A percentile compares a stretch with the other conserved stretches of the same genome.
Evolutionary conservation across 495 filamentous ascomycete genomes (phyloP).

Genomic region (Neurospora sp.): DNA sequence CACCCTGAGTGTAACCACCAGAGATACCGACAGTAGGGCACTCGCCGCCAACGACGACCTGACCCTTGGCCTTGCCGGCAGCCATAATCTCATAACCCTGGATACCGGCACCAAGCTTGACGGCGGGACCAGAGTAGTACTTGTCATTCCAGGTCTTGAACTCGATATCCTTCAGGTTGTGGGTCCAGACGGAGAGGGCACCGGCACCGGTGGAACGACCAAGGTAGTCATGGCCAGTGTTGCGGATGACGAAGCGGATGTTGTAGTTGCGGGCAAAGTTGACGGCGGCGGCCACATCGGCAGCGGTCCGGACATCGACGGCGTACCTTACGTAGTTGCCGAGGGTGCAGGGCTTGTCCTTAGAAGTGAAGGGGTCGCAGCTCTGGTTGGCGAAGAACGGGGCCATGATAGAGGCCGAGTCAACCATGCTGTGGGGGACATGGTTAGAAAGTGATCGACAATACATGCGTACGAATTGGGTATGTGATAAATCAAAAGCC

Average conservation of each 20-base stretch:
- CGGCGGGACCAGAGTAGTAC: slow-evolving; percentile 35
- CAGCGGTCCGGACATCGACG: slow-evolving; percentile 31
- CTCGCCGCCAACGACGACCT: slow-evolving; percentile 43
- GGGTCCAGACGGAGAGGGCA: slow-evolving; percentile 42
- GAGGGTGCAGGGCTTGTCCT: slow-evolving; percentile 33
- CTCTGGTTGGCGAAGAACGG: slow-evolving; percentile 37
- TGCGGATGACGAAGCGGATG: slow-evolving; percentile 39
- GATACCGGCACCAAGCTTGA: slow-evolving; percentile 51
- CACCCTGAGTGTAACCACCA: slow-evolving; percentile 50
- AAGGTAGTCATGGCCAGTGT: slow-evolving; percentile 38
- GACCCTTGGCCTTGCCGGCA: slow-evolving; percentile 31
- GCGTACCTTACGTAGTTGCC: slow-evolving; percentile 50
- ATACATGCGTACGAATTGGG: not conserved
- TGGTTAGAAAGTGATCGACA: slow-evolving; percentile 20
- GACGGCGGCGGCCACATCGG: slow-evolving; percentile 33
- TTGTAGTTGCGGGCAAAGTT: slow-evolving; percentile 36
- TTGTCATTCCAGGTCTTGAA: slow-evolving; percentile 30
- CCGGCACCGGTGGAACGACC: slow-evolving; percentile 43
- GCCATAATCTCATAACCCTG: slow-evolving; percentile 43
- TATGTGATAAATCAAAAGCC: too few relatives aligned
- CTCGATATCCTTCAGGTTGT: slow-evolving; percentile 37
- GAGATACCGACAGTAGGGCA: slow-evolving; percentile 43
- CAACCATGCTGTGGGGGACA: slow-evolving; percentile 23
- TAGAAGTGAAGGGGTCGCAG: slow-evolving; percentile 24
- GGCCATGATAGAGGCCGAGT: slow-evolving; percentile 34